These are phyloP conservation scores for Xylariaceae sp. DNA, from an alignment of 2,329 filamentous ascomycete genomes.

Conservation along the genomic window DNA sequence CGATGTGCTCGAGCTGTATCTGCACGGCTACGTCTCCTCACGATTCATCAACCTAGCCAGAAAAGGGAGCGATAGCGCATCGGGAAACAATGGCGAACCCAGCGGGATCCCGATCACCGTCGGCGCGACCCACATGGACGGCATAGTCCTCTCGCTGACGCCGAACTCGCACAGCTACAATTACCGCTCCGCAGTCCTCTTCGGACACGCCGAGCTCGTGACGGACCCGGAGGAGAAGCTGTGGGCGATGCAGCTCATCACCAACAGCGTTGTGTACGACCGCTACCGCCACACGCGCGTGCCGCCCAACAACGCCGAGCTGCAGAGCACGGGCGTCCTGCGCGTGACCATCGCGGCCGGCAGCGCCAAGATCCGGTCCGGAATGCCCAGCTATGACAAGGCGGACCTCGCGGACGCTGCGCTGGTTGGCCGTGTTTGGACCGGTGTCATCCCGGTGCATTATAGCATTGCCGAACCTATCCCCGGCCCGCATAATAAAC, in stretches of 20 bases:
- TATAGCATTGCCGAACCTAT: constrained; percentile 62
- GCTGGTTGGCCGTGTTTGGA: constrained; percentile 46
- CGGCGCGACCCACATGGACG: constrained; percentile 71
- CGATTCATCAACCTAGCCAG: constrained; percentile 67
- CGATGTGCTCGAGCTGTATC: constrained; percentile 69
- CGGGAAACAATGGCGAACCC: constrained; percentile 23
- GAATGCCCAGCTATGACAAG: constrained; percentile 55
- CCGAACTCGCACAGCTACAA: constrained; percentile 82
- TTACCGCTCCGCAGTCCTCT: constrained; percentile 75
- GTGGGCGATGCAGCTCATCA: constrained; percentile 75
- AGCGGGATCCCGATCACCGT: constrained; percentile 67
- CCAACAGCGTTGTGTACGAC: constrained; percentile 63
- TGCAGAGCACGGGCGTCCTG: constrained; percentile 70
- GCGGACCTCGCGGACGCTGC: constrained; percentile 44
- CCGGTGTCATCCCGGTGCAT: constrained; percentile 59
- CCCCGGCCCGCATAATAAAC: constrained; percentile 54
- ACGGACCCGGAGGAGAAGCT: constrained; percentile 65
- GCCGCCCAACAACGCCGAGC: constrained; percentile 68
- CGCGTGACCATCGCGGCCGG: constrained; percentile 64
- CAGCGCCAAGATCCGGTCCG: constrained; percentile 69
- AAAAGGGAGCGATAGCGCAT: constrained; percentile 5
- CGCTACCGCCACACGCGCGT: constrained; percentile 62
- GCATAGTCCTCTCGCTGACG: constrained; percentile 72
- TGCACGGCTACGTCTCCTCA: constrained; percentile 79
- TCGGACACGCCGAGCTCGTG: constrained; percentile 68